Base-by-base conservation (phyloP, 306 rosid species). In the Dalbergia oliveri region DNA sequence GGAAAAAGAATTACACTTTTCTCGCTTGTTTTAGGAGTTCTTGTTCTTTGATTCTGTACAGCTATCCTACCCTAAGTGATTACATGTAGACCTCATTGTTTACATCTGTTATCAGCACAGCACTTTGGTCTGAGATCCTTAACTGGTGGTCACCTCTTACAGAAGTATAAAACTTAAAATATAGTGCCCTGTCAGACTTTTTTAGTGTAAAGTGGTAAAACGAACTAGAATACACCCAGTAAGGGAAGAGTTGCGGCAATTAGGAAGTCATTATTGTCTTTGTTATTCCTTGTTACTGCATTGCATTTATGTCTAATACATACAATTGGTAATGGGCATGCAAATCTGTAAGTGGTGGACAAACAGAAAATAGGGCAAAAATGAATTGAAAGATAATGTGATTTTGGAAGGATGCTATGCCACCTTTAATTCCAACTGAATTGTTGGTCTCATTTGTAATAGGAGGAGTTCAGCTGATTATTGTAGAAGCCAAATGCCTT, bases 241-340 rank as follows among this genome's bases (percentile, higher is more conserved):
- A 47, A 15, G 45, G 54, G 54, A 59, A 26, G 44, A 16, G 18
- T 59, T 39, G 26, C 33, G 72, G 35, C 19, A n/a, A 47, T 11
- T n/a, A 13, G 45, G 62, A 79, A 60, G 73, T 43, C 31, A 73
- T 59, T 45, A 9, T 62, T 35, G 34, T 73, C 50, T 51, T 5
- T 72, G 3, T 66, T 49, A 59, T 75, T 59, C 34, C 39, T 50
- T 60, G 66, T 26, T 67, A 76, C 60, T 65, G 12, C 72, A 44
- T 50, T 73, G 44, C 26, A 23, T 63, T 37, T 6, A 37, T 37
- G 41, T 37, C 6, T 37, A 37, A 2, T 37, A 37, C n/a, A n/a
- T 37, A 6, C 41, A 37, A 37, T 37, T 37, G 41, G 41, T 37
- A 37, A 4, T 37, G 41, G 41, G 41, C 5, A 37, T 6, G 7